Conservation (phyloP, 257 asterid species). For the Perilla frutescens region DNA sequence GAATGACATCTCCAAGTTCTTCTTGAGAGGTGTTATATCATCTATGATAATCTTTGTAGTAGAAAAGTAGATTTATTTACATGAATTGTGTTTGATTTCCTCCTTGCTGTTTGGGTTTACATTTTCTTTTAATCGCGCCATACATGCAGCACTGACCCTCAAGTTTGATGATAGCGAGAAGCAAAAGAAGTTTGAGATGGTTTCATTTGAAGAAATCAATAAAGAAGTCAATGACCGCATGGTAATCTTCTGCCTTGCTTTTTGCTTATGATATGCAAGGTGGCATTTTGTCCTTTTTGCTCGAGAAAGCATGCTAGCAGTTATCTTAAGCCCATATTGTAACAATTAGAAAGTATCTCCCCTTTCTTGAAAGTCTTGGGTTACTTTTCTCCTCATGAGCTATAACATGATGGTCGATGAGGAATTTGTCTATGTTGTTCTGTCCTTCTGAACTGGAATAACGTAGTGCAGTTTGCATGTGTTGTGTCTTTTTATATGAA, state of each 20-base stretch:
- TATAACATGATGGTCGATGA: background rate
- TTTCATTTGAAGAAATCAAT: slow-evolving; percentile 75
- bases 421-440: slow-evolving; percentile 6
- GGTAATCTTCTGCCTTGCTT: slow-evolving; percentile 50
- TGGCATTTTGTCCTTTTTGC: slow-evolving; percentile 20
- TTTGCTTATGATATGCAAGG: slow-evolving; percentile 26
- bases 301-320: slow-evolving; percentile 9
- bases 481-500: slow-evolving; percentile 6
- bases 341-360: background rate
- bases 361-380: slow-evolving; percentile 17
- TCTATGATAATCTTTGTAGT: slow-evolving; percentile 31
- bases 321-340: slow-evolving; percentile 18
- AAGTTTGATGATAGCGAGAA: slow-evolving; percentile 70
- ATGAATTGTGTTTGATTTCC: slow-evolving; percentile 20
- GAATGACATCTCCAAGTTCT: slow-evolving; percentile 81
- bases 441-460: background rate
- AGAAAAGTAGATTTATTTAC: slow-evolving; percentile 26
- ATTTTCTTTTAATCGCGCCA: slow-evolving; percentile 31
- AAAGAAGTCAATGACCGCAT: slow-evolving; percentile 67
- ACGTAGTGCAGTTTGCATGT: background rate
- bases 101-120: slow-evolving; percentile 24
- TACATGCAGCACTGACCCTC: slow-evolving; percentile 74
- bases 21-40: slow-evolving; percentile 52
- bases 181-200: slow-evolving; percentile 65
- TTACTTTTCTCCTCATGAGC: background rate